Evolutionary conservation across 2,329 filamentous ascomycete species (phyloP).

Genomic region (Claviceps sorghi): DNA sequence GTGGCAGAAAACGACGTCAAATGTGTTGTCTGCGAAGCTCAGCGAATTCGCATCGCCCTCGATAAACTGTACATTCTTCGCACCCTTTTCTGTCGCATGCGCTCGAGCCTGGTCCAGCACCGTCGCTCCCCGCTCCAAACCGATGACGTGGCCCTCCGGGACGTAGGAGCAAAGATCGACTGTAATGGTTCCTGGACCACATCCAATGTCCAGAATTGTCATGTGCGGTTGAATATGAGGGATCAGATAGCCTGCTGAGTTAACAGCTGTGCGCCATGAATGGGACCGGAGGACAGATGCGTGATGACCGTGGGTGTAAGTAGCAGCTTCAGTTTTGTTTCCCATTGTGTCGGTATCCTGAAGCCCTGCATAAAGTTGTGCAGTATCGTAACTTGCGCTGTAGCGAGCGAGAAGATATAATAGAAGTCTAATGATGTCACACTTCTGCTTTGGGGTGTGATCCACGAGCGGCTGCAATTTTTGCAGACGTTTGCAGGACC

Average conservation of each 20-base stretch:
- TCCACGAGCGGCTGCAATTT: too few species aligned
- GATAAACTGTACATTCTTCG: slow-evolving; percentile 20
- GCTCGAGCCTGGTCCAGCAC: slow-evolving; percentile 19
- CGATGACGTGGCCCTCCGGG: slow-evolving; percentile 21
- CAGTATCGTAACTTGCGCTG: too few species aligned
- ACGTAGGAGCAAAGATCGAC: slow-evolving; percentile 23
- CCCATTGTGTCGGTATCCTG: background rate
- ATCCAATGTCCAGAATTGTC: slow-evolving; percentile 31
- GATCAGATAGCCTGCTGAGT: slow-evolving; percentile 27
- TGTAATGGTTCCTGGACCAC: slow-evolving; percentile 34
- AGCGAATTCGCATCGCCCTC: slow-evolving; percentile 16
- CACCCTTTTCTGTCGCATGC: slow-evolving; percentile 14
- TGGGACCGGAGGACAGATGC: slow-evolving; percentile 23
- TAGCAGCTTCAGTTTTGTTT: slow-evolving; percentile 7
- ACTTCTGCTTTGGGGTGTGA: too few species aligned
- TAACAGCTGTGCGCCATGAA: slow-evolving; percentile 25
- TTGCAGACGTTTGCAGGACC: too few species aligned
- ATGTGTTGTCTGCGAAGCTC: slow-evolving; percentile 20
- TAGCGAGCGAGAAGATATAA: too few species aligned
- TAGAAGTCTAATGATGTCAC: too few species aligned
- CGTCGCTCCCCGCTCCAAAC: slow-evolving; percentile 21
- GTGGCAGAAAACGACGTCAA: slow-evolving; percentile 25
- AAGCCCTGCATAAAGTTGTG: background rate
- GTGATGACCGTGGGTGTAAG: slow-evolving; percentile 26
- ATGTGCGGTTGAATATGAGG: slow-evolving; percentile 23